Base-by-base conservation (phyloP, 768 basidiomycete species). In the Trametes sanguinea region DNA sequence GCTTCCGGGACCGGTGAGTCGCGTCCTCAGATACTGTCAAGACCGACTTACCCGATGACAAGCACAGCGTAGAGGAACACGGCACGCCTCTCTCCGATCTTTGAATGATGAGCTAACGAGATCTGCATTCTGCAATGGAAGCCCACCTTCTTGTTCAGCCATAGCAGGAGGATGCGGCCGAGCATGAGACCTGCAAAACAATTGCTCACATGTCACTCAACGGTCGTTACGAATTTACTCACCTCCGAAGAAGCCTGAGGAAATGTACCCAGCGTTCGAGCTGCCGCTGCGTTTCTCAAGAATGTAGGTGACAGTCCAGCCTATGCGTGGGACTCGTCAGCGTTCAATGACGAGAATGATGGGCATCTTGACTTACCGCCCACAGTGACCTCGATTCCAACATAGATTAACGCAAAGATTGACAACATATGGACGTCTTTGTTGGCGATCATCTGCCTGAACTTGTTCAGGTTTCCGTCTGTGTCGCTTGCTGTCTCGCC, bases 281-380 rank as follows among this genome's bases (percentile, higher is more conserved):
- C 75, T 75, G 10, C 78, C 79, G 33, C 70, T 70, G 10, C 78
- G 71, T 54, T 74, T 69, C 39, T 74, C 63, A 48, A 78, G 70
- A 40, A 80, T 74, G 66, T 73, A 79, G 6, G 79, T 80, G 3
- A 79, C 79, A 51, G 76, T 78, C 79, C 80, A 80, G 22, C 78
- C 77, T 76, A 42, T 2, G 17, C 9, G 9, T 2, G 13, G 4
- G 8, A 8, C 17, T 39, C 45, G 4, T 6, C 11, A 0, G 22
- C 9, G 2, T 4, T 13, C 10, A 13, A 30, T 22, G 10, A 6
- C 17, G 10, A 14, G n/a, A 14, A 14, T 2, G 5, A 57, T 64
- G 30, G 61, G 75, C 2, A n/a, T 35, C 16, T 9, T 16, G 17
- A 62, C 63, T 35, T 62, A 76, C 77, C 79, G 56, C 79, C 79